Percentiles rank a stretch among this genome's conserved stretches.
These are phyloP conservation scores for Cyberlindnera mississippiensis DNA, from an alignment of 805 yeast genomes.

Conservation along the genomic window DNA sequence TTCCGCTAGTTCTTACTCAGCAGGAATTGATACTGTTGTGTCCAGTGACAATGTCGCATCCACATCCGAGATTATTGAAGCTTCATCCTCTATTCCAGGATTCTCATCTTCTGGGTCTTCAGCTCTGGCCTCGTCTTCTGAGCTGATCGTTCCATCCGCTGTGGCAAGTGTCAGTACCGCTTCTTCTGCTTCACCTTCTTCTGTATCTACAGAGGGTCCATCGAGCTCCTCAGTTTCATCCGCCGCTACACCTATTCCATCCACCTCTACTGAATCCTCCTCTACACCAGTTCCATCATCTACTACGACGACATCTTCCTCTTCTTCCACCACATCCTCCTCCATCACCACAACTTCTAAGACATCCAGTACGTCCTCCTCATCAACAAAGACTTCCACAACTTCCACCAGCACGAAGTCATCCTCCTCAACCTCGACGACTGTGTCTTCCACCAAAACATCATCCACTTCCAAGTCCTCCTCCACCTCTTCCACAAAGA, in stretches of 20 bases:
- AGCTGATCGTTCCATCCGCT: too few species aligned
- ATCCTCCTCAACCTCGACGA: slow-evolving; percentile 9
- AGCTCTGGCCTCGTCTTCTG: slow-evolving; percentile 1
- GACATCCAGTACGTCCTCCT: slow-evolving; percentile 1
- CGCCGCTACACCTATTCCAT: background rate
- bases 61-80: too few species aligned
- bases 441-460: slow-evolving; percentile 6
- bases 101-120: background rate
- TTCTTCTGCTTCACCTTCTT: background rate
- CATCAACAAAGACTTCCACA: slow-evolving; percentile 7
- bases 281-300: background rate
- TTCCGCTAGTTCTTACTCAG: too few species aligned
- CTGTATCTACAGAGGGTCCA: background rate
- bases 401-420: slow-evolving; percentile 8
- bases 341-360: background rate
- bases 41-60: too few species aligned
- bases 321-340: slow-evolving; percentile 3
- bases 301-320: background rate
- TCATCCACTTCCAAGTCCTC: slow-evolving; percentile 7
- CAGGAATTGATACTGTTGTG: too few species aligned
- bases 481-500: slow-evolving; percentile 8
- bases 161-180: too few species aligned
- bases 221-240: background rate
- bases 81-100: too few species aligned
- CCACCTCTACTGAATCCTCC: background rate